These are phyloP conservation scores for Aspergillus uvarum DNA, from an alignment of 2,329 filamentous ascomycete species.

Conservation along the genomic window DNA sequence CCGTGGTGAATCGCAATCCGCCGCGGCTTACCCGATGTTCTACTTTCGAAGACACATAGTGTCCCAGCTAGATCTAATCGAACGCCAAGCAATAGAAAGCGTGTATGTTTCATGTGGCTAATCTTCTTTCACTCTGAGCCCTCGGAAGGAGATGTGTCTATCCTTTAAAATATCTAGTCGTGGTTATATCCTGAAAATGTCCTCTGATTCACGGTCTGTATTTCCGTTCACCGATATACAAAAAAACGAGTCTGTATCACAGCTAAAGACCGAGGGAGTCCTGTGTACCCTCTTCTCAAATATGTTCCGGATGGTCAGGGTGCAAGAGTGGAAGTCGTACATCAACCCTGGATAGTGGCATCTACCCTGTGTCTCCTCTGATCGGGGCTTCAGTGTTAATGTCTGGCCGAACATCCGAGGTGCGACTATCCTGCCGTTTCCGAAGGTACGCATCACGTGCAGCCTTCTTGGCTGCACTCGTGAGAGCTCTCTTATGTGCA, in stretches of 20 bases:
- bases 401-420: not conserved
- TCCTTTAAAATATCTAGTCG: no score
- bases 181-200: no score
- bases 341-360: not conserved
- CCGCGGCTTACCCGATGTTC: not conserved
- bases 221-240: no score
- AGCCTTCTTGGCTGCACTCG: constrained; percentile 34
- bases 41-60: not conserved
- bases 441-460: constrained; percentile 36
- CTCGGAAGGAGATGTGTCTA: no score
- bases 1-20: not conserved
- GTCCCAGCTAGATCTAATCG: not conserved
- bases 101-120: constrained; percentile 1
- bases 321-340: not conserved
- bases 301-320: no score
- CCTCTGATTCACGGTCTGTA: no score
- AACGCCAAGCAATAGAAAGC: not conserved
- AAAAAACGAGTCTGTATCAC: no score
- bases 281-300: no score
- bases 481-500: constrained; percentile 59
- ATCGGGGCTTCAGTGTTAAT: not conserved
- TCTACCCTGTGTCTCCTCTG: not conserved
- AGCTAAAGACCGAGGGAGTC: no score
- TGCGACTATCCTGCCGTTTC: constrained; percentile 16
- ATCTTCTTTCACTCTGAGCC: not conserved